Evolutionary conservation across 345 rosid genomes (phyloP), one percentile per base, ranked within the genome.

Genomic region (Limnanthes douglasii): DNA sequence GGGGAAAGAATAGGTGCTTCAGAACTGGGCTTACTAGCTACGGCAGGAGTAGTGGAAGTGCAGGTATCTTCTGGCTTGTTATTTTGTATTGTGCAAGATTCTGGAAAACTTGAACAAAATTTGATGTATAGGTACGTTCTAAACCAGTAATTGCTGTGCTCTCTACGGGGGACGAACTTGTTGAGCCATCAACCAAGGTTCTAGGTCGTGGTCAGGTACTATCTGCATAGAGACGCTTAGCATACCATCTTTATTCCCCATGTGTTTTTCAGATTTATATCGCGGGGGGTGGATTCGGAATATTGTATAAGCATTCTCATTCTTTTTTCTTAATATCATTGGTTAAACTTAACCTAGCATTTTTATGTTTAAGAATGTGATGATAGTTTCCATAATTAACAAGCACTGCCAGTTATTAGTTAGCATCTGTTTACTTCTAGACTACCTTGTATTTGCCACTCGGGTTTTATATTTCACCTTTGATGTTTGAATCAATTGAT

Each of bases 101-200:
- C 23, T 15, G 23, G 11, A 9, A 33, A 19, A 29, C 53, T 37
- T 18, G 46, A 12, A 19, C 20, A 23, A 39, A 37, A 18, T 35
- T 29, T 47, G 35, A 29, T 45, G 4, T 61, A 49, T 64, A 90
- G 98, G 80, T 84, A 36, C 78, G 72, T 58, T 75, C 80, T 30
- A 52, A 59, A 37, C 96, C 98, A 45, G 69, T 60, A 20, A 59
- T 90, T 53, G 94, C 79, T 33, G 69, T 90, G 53, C 96, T 90
- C 60, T 90, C 98, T 38, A 74, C 96, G 13, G 96, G 96, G 37
- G 96, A 90, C 23, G 96, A 90, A 65, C 85, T 90, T 57, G 93
- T 77, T 21, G 88, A 90, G 53, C 78, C 93, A 38, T 55, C 65
- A 31, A 46, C 66, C 18, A 56, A 48, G 31, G 39, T 45, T 48